Evolutionary conservation across 768 basidiomycete species (phyloP), one percentile per base, ranked within the genome.

Genomic region (Nidularia pulvinata): DNA sequence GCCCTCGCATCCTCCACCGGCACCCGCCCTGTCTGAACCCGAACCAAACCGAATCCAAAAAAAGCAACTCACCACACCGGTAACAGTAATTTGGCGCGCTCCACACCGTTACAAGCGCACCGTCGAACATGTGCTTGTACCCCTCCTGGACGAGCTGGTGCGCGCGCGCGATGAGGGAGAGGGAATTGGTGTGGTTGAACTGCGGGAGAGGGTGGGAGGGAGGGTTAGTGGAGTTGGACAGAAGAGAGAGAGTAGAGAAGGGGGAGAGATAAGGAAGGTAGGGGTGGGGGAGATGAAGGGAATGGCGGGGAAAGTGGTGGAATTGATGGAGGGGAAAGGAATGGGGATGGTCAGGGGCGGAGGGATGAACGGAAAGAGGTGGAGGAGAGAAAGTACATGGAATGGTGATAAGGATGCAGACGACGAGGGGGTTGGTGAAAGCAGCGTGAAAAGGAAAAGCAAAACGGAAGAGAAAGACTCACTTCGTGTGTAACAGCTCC

Each of bases 141-240:
- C 94, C 93, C 69, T 95, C 93, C 68, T 95, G 93, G 1, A 98
- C 96, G 16, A 98, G 86, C 65, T 98, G 96, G 68, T 98, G 96
- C 1, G 96, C 96, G 35, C 96, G 85, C 2, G 95, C 95, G 60
- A 98, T 94, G 42, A 98, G 83, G 7, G 76, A 79, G 16, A 98
- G 83, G 33, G 84, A 80, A 65, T 98, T 98, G 53, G 93, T 86
- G 66, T 96, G 93, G 59, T 93, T 95, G 79, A 98, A 98, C 86
- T 95, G 59, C 19, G 19, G 19, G 2, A 32, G 14, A 46, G 13
- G 9, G 19, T 5, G 25, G 19, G 22, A 19, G 36, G 44, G 25
- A 30, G 39, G 25, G 47, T 46, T 13, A 33, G 33, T 39, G 37
- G 16, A 39, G 37, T 39, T 39, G 37, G 37, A 19, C 19, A 19